Evolutionary conservation across 306 rosid species (phyloP), one percentile per base, ranked within the genome.

Genomic region (Ormosia semicastrata): DNA sequence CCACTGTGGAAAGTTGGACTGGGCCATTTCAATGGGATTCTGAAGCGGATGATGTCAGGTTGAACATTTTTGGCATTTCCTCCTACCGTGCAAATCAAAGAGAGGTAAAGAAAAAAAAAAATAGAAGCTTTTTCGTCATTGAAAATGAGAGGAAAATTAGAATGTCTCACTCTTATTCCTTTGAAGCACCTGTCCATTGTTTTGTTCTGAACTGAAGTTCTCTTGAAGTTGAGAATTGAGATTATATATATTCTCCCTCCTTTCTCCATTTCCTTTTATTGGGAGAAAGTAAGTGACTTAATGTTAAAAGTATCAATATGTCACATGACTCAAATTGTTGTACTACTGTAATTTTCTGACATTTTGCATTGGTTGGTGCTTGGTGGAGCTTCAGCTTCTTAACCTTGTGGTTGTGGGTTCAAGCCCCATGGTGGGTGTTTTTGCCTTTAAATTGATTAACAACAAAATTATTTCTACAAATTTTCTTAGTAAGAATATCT

Each of bases 61-160:
- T 95, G 75, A 95, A 95, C 53, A 73, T 93, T 68, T 95, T 95
- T 82, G 97, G 98, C 86, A 91, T 93, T 90, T 86, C 97, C 8
- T 49, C 90, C 18, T 95, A 91, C 82, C 98, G 98, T 57, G 92
- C 97, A 56, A 93, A 93, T 84, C 98, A 93, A 81, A 87, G 90
- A 82, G 98, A 95, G 97, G 98, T 90, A 58, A 82, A 43, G 3
- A 1, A 13, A 12, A 12, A n/a, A n/a, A 41, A 41, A 41, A 62
- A 30, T 29, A 1, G 11, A 39, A 4, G 12, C 18, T 79, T 17
- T 56, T 17, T 33, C n/a, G 2, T 6, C 13, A 41, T 57, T 65
- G 15, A 58, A 15, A 43, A 72, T 14, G 17, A 41, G 44, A 43
- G 49, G 34, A 57, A 50, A 58, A 54, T 36, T 8, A 34, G 49